Conservation (phyloP, 768 basidiomycete species). For the Mycena venus region DNA sequence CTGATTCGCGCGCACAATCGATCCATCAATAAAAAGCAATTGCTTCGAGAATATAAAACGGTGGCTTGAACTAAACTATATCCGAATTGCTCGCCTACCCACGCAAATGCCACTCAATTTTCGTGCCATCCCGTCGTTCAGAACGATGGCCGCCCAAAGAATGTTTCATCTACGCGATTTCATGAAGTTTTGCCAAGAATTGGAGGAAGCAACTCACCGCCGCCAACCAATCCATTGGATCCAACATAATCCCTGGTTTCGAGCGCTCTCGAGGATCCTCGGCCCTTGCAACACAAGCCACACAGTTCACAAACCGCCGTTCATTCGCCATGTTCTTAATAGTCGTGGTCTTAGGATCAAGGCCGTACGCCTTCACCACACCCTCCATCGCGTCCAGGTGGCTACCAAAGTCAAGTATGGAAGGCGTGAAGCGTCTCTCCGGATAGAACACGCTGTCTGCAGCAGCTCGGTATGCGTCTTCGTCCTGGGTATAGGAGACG, state of each 20-base stretch:
- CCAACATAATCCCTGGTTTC: neutral
- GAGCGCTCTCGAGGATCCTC: neutral
- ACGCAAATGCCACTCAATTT: neutral
- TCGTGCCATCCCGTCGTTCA: neutral
- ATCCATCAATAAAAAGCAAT: neutral
- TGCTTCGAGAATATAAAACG: neutral
- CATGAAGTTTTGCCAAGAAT: neutral
- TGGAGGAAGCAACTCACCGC: neutral
- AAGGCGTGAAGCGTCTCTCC: neutral
- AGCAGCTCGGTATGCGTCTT: neutral
- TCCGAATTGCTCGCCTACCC: neutral
- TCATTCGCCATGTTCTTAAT: neutral
- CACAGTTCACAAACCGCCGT: neutral
- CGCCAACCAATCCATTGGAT: conserved; percentile 3
- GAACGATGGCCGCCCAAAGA: neutral
- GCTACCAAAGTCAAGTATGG: neutral
- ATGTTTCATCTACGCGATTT: neutral
- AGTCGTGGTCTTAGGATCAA: conserved; percentile 8
- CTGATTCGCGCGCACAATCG: neutral
- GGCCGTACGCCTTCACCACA: conserved; percentile 14
- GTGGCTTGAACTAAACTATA: neutral
- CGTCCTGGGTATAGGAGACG: neutral
- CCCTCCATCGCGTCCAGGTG: neutral
- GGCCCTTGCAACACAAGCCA: neutral
- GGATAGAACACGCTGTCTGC: neutral